Percentiles rank a stretch among this genome's conserved stretches.
Conservation (phyloP, 768 basidiomycete genomes). For the Russula ochroleuca region DNA sequence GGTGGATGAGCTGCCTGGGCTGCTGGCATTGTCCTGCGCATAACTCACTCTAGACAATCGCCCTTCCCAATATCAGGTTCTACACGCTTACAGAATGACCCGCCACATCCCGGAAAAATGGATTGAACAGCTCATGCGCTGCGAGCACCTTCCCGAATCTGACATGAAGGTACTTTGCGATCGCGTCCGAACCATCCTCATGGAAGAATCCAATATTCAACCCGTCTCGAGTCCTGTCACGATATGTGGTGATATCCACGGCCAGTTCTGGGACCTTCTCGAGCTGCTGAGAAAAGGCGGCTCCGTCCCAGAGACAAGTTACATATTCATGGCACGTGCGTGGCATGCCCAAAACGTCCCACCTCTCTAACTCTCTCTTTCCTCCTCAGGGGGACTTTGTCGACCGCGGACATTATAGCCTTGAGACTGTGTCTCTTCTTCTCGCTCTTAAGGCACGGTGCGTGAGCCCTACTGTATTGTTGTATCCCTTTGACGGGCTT, state of each 20-base stretch:
- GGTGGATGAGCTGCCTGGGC: background rate
- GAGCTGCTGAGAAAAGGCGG: constrained; percentile 87
- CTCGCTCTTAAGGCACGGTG: constrained; percentile 87
- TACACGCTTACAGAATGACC: constrained; percentile 7
- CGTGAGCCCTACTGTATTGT: constrained; percentile 19
- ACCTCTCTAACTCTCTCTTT: background rate
- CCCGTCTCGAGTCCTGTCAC: constrained; percentile 95
- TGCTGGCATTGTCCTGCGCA: background rate
- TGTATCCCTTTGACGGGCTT: background rate
- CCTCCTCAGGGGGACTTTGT: constrained; percentile 88
- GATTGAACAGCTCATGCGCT: constrained; percentile 83
- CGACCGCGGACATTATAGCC: constrained; percentile 91
- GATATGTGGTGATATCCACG: constrained; percentile 94
- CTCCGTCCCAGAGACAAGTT: constrained; percentile 80
- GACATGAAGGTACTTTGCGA: constrained; percentile 95
- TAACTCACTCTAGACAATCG: no score
- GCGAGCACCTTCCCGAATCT: constrained; percentile 82
- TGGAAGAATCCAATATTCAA: constrained; percentile 97
- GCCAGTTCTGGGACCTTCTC: constrained; percentile 95
- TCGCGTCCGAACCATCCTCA: constrained; percentile 78
- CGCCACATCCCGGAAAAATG: constrained; percentile 63
- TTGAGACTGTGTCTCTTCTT: constrained; percentile 90
- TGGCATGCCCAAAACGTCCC: constrained; percentile 25
- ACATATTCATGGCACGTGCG: constrained; percentile 92
- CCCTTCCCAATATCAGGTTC: background rate